A percentile compares a stretch with the other conserved stretches of the same genome.
phyloP scores from a whole-genome alignment of 2,329 filamentous ascomycete species.

The Colletotrichum incanum region DNA sequence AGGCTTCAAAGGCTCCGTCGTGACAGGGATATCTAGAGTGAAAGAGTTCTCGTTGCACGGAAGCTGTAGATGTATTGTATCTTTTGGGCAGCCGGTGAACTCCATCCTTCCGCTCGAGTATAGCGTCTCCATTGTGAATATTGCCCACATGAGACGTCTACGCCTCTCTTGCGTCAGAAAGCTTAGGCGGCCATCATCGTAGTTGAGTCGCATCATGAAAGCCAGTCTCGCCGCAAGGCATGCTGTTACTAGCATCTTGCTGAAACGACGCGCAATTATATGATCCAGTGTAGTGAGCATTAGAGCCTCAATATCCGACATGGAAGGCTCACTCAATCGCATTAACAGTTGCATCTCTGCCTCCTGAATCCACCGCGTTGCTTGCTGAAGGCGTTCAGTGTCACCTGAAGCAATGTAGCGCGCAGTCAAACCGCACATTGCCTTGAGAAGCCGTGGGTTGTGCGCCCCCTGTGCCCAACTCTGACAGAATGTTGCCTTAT shows the following conservation, averaged over 20 bases:
- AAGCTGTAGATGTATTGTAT: conserved; percentile 33
- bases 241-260: conserved; percentile 46
- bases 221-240: conserved; percentile 42
- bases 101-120: conserved; percentile 37
- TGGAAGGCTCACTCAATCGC: conserved; percentile 34
- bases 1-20: conserved; percentile 24
- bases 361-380: conserved; percentile 47
- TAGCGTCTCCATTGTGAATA: conserved; percentile 40
- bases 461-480: conserved; percentile 31
- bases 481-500: conserved; percentile 38
- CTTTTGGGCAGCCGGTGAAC: conserved; percentile 31
- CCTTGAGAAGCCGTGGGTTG: conserved; percentile 33
- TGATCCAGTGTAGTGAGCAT: conserved; percentile 46
- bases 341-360: conserved; percentile 42
- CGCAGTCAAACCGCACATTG: conserved; percentile 36
- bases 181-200: conserved; percentile 41
- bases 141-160: conserved; percentile 46
- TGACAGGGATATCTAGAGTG: conserved; percentile 33
- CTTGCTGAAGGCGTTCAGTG: conserved; percentile 7
- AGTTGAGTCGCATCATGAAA: conserved; percentile 45
- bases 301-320: conserved; percentile 46
- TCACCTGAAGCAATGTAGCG: conserved; percentile 30
- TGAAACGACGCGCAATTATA: conserved; percentile 44
- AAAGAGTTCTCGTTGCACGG: conserved; percentile 36
- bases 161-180: conserved; percentile 45